phyloP scores from a whole-genome alignment of 2,329 filamentous ascomycete species.

The Xylaria sp. region DNA sequence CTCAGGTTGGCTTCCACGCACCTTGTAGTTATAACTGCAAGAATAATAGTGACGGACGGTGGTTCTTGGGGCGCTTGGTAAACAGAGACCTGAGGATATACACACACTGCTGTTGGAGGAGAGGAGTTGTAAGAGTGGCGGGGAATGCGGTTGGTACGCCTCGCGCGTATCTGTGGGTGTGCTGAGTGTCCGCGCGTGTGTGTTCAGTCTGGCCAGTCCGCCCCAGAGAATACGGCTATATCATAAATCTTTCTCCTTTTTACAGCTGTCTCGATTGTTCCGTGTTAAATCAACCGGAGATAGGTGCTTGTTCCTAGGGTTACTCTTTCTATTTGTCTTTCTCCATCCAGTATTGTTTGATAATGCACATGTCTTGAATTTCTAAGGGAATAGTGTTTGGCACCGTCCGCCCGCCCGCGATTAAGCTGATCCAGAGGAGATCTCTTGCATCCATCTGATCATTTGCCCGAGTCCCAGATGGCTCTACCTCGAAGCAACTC shows the following conservation, averaged over 20 bases:
- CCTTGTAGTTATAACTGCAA: constrained; percentile 46
- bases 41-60: constrained; percentile 47
- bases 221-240: constrained; percentile 56
- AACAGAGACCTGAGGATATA: constrained; percentile 42
- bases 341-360: constrained; percentile 48
- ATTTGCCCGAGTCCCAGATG: not conserved
- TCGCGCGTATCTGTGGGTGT: constrained; percentile 47
- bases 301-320: constrained; percentile 49
- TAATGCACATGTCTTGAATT: constrained; percentile 48
- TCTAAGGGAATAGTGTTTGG: constrained; percentile 19
- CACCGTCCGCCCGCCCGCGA: not conserved
- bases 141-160: constrained; percentile 41
- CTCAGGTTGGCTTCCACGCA: constrained; percentile 47
- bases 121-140: constrained; percentile 37
- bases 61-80: constrained; percentile 45
- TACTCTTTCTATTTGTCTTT: constrained; percentile 49
- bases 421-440: not conserved
- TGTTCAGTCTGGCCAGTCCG: constrained; percentile 53
- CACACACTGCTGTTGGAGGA: constrained; percentile 46
- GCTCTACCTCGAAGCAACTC: not conserved
- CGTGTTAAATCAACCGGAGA: constrained; percentile 49
- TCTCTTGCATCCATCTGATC: not conserved
- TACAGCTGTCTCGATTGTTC: constrained; percentile 54
- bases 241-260: constrained; percentile 62
- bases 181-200: constrained; percentile 40